Evolutionary conservation across 2,329 filamentous ascomycete genomes (phyloP), one percentile per base, ranked within the genome.

Genomic region (Epichloe festucae): DNA sequence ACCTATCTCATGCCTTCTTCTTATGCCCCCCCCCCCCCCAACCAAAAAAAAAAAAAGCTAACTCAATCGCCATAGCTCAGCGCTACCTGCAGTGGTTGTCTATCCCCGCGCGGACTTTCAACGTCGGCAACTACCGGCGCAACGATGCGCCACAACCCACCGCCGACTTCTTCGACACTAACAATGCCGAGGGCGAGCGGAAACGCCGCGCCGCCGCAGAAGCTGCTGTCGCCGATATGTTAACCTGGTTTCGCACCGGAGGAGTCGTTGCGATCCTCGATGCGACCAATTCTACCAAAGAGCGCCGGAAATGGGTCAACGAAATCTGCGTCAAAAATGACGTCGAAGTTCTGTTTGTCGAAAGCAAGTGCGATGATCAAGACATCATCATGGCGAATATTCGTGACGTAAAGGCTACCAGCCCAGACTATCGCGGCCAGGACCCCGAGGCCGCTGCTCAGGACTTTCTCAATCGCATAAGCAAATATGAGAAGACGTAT

Each of bases 341-440:
- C 51, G 84, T 97, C 54, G 89, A 96, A 65, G 90, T 94, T 10
- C 73, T 98, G 46, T 98, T 95, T 60, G 93, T 98, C 46, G 93
- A 98, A 73, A 95, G 88, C 60, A 94, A 93, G 65, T 98, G 93
- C 67, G 91, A 98, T 64, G 85, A 96, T 59, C 90, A 97, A 66
- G 85, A 91, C 44, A 74, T 97, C 58, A 95, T 98, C 71, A 95
- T 96, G 89, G 87, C 84, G 74, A 98, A 98, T 68, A 96, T 98
- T 58, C 82, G 90, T 58, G 90, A 96, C 65, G 93, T 98, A 63
- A 98, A 98, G 76, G 91, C 89, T 2, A 95, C 89, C 27, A 95
- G 88, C 52, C 93, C 93, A 2, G 93, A 98, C 70, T 98, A 98
- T 67, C 75, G 82, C 53, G 93, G 90, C 51, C 89, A 95, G 67